Conservation (phyloP, 306 rosid species). For the Pueraria montana region DNA sequence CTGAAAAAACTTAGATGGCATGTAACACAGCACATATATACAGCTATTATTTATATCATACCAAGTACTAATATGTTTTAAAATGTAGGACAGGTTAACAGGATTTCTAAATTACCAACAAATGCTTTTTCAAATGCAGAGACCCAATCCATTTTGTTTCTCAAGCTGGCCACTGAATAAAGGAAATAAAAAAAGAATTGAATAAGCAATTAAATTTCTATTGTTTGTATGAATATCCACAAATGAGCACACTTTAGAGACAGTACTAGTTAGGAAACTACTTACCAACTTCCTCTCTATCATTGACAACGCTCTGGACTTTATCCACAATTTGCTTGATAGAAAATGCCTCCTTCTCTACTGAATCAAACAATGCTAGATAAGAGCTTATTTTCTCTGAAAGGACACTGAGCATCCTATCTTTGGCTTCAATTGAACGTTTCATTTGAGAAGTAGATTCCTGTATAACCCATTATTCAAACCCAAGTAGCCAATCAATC, state of each 20-base stretch:
- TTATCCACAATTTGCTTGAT: conserved; percentile 70
- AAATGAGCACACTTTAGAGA: conserved; percentile 28
- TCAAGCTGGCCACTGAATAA: conserved; percentile 67
- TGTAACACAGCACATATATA: conserved; percentile 1
- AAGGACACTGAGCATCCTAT: conserved; percentile 69
- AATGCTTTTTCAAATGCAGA: conserved; percentile 65
- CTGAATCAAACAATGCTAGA: conserved; percentile 71
- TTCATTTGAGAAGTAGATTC: conserved; percentile 74
- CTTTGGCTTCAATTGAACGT: conserved; percentile 62
- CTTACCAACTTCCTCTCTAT: conserved; percentile 84
- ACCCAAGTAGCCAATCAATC: conserved; percentile 28
- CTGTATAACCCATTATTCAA: conserved; percentile 53
- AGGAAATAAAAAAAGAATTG: conserved; percentile 27
- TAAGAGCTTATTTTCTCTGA: conserved; percentile 79
- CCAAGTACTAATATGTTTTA: background rate
- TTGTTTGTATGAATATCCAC: conserved; percentile 14
- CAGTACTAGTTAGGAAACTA: conserved; percentile 39
- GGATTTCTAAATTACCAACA: conserved; percentile 65
- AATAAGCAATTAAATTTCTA: conserved; percentile 27
- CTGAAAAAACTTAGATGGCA: conserved; percentile 38
- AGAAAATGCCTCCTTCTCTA: conserved; percentile 71
- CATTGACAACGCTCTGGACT: conserved; percentile 64
- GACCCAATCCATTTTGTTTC: conserved; percentile 69
- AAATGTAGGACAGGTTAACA: conserved; percentile 23
- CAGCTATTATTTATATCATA: background rate